Evolutionary conservation across 129 eudicot genomes (phyloP).

Genomic region (Escallonia herrerae): DNA sequence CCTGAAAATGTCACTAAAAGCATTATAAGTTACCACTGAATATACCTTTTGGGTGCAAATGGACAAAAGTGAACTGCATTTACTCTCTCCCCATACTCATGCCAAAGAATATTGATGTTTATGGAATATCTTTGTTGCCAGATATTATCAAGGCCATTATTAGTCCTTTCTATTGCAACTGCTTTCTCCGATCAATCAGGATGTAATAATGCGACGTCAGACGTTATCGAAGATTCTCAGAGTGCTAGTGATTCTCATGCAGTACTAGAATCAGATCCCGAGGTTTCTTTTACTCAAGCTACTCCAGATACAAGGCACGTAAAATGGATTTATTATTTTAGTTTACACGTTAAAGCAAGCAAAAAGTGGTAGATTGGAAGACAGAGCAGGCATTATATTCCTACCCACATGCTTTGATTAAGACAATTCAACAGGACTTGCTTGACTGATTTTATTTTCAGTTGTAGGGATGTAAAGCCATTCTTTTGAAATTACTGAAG

Average conservation of each 20-base stretch:
- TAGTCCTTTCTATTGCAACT: conserved; percentile 69
- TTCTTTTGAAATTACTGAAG: no score
- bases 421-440: no score
- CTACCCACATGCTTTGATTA: no score
- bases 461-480: no score
- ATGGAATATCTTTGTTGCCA: conserved; percentile 23
- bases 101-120: neutral
- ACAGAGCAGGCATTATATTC: no score
- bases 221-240: conserved; percentile 30
- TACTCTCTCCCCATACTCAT: no score
- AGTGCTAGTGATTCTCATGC: conserved; percentile 26
- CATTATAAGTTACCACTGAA: no score
- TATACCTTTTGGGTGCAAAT: no score
- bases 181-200: conserved; percentile 49
- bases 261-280: conserved; percentile 31
- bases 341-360: conserved; percentile 1
- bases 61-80: no score
- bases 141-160: conserved; percentile 77
- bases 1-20: no score
- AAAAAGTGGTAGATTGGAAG: neutral
- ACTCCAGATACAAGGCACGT: conserved; percentile 44
- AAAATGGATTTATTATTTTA: conserved; percentile 1
- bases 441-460: no score
- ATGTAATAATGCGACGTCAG: conserved; percentile 19
- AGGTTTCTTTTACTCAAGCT: conserved; percentile 31